A percentile compares a stretch with the other conserved stretches of the same genome.
phyloP scores from a whole-genome alignment of 2,329 filamentous ascomycete genomes.

The Pezicula radicicola region DNA sequence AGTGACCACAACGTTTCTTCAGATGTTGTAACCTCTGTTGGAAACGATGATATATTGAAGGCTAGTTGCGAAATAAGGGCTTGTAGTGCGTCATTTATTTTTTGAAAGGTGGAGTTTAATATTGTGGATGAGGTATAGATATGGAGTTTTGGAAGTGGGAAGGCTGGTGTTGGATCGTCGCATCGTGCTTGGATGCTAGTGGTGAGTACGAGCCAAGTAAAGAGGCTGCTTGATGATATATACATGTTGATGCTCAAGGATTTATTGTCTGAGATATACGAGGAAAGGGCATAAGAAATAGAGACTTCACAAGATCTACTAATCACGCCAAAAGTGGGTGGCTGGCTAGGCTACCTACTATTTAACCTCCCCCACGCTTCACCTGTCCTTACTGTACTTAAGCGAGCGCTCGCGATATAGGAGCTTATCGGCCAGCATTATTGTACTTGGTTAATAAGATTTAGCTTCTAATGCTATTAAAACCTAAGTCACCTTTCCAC shows the following conservation, averaged over 20 bases:
- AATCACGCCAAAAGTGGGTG: no score
- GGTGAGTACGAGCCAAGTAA: background rate
- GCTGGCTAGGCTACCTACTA: no score
- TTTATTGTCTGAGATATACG: no score
- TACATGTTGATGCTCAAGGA: no score
- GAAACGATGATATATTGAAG: background rate
- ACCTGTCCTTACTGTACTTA: no score
- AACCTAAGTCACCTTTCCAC: background rate
- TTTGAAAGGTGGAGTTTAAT: background rate
- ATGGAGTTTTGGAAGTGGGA: background rate
- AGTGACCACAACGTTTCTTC: background rate
- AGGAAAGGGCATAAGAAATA: no score
- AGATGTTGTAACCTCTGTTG: slow-evolving; percentile 2
- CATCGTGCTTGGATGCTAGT: slow-evolving; percentile 1
- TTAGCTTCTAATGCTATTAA: background rate
- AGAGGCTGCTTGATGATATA: no score
- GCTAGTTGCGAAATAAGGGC: background rate
- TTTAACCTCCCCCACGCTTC: no score
- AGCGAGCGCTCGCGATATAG: no score
- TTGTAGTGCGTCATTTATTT: background rate
- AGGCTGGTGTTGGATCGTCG: slow-evolving; percentile 2
- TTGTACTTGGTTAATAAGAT: no score
- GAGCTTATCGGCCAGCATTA: no score
- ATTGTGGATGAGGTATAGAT: background rate
- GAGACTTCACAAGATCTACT: no score